These are phyloP conservation scores for Aspergillus neotritici DNA, from an alignment of 2,329 filamentous ascomycete species.

Conservation along the genomic window DNA sequence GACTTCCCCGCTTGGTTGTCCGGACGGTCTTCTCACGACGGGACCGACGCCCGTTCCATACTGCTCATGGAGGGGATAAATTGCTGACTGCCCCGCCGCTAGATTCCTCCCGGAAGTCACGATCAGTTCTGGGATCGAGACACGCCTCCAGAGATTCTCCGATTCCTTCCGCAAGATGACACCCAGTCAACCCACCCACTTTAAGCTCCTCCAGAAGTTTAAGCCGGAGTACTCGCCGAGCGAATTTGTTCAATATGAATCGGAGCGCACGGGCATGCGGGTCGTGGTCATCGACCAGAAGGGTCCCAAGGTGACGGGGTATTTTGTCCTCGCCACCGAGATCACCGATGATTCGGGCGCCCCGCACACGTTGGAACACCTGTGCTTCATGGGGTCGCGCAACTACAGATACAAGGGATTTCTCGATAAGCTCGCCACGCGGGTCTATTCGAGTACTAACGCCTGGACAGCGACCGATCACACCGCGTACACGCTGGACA, in stretches of 20 bases:
- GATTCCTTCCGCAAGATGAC: constrained; percentile 48
- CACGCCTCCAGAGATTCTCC: constrained; percentile 6
- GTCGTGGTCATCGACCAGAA: constrained; percentile 86
- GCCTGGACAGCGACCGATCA: constrained; percentile 97
- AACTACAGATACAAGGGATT: constrained; percentile 93
- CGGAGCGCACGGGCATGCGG: constrained; percentile 87
- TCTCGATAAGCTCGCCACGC: constrained; percentile 85
- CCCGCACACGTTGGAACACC: constrained; percentile 77
- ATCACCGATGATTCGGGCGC: constrained; percentile 96
- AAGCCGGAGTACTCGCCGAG: constrained; percentile 84
- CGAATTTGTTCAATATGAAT: constrained; percentile 91
- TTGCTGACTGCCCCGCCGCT: constrained; percentile 20
- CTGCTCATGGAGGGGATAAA: background rate
- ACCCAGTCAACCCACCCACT: constrained; percentile 51
- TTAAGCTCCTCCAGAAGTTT: constrained; percentile 81
- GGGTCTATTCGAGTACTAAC: constrained; percentile 90
- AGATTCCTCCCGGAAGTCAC: constrained; percentile 16
- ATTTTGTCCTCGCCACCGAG: constrained; percentile 92
- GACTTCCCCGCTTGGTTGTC: no score
- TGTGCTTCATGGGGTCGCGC: constrained; percentile 85
- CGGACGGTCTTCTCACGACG: no score
- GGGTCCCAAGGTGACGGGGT: constrained; percentile 91
- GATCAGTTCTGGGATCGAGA: constrained; percentile 11
- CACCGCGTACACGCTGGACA: constrained; percentile 91
- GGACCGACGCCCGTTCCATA: no score